These are phyloP conservation scores for Calonectria leucothoes DNA, from an alignment of 2,329 filamentous ascomycete genomes.

Conservation along the genomic window DNA sequence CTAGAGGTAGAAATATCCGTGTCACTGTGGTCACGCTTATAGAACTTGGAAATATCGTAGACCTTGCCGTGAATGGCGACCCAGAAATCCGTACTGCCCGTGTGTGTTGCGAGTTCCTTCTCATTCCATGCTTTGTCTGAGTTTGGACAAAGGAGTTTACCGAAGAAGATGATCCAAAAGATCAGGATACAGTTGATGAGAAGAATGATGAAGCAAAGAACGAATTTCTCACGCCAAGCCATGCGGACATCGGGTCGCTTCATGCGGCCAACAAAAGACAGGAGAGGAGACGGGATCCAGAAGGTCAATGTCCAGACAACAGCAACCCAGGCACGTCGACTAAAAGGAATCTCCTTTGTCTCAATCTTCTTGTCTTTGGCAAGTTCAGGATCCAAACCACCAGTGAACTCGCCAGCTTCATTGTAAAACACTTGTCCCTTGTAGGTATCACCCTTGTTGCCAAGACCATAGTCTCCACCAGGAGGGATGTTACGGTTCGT, in stretches of 20 bases:
- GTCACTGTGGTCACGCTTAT: slow-evolving; percentile 86
- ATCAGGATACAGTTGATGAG: slow-evolving; percentile 84
- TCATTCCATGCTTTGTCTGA: slow-evolving; percentile 88
- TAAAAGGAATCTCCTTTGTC: slow-evolving; percentile 70
- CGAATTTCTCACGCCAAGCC: slow-evolving; percentile 96
- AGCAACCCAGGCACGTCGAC: slow-evolving; percentile 81
- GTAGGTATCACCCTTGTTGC: slow-evolving; percentile 83
- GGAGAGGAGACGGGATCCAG: slow-evolving; percentile 90
- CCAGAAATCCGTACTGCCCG: slow-evolving; percentile 81
- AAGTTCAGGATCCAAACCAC: slow-evolving; percentile 80
- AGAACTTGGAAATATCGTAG: slow-evolving; percentile 93
- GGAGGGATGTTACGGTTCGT: slow-evolving; percentile 66
- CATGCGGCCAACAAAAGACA: slow-evolving; percentile 91
- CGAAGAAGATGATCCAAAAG: slow-evolving; percentile 93
- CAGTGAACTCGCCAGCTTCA: slow-evolving; percentile 74
- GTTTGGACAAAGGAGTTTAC: slow-evolving; percentile 88
- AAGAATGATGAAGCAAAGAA: slow-evolving; percentile 83
- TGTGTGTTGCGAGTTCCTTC: slow-evolving; percentile 76
- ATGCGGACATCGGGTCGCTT: slow-evolving; percentile 95
- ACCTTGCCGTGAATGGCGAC: slow-evolving; percentile 90
- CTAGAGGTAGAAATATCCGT: slow-evolving; percentile 68
- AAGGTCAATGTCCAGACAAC: slow-evolving; percentile 90
- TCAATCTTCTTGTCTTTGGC: slow-evolving; percentile 82
- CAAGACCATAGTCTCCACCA: slow-evolving; percentile 89
- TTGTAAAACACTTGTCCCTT: slow-evolving; percentile 82